Conservation (phyloP, 2,329 filamentous ascomycete species). For the Thermoascus crustaceus region DNA sequence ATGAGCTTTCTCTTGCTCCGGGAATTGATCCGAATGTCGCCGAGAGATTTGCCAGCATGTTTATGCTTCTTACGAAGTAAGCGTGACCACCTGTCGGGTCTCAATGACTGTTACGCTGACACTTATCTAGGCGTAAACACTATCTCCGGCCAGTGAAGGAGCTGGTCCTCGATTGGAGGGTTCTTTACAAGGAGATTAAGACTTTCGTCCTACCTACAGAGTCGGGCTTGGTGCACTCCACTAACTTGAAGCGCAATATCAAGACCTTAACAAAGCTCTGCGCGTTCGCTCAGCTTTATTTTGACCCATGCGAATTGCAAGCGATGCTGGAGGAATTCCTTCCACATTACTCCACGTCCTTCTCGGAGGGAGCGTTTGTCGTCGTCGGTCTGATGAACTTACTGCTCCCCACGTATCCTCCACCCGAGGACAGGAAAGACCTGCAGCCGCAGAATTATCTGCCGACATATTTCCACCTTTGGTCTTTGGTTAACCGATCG, state of each 20-base stretch:
- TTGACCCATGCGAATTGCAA: slow-evolving; percentile 78
- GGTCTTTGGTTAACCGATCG: slow-evolving; percentile 86
- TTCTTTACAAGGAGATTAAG: slow-evolving; percentile 88
- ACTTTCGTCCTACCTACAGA: slow-evolving; percentile 80
- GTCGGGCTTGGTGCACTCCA: slow-evolving; percentile 55
- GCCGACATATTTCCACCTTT: slow-evolving; percentile 92
- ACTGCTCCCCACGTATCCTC: slow-evolving; percentile 72
- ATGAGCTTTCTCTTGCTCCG: slow-evolving; percentile 82
- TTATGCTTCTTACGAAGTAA: slow-evolving; percentile 88
- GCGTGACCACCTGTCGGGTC: slow-evolving; percentile 22
- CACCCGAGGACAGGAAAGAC: slow-evolving; percentile 58
- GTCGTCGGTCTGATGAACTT: slow-evolving; percentile 83
- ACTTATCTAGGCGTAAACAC: slow-evolving; percentile 67
- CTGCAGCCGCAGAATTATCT: slow-evolving; percentile 84
- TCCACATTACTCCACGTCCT: slow-evolving; percentile 86
- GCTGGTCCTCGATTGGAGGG: slow-evolving; percentile 85
- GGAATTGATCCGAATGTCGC: slow-evolving; percentile 74
- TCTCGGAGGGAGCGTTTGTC: slow-evolving; percentile 84
- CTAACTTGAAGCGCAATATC: slow-evolving; percentile 57
- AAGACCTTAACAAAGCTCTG: slow-evolving; percentile 79
- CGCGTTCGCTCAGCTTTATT: slow-evolving; percentile 83
- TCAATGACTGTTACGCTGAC: slow-evolving; percentile 16
- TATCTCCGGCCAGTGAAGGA: slow-evolving; percentile 88
- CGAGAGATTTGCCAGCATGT: slow-evolving; percentile 94
- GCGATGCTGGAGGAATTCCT: slow-evolving; percentile 73